Conservation (phyloP, 2,329 filamentous ascomycete genomes). For the Penicillium sp. region DNA sequence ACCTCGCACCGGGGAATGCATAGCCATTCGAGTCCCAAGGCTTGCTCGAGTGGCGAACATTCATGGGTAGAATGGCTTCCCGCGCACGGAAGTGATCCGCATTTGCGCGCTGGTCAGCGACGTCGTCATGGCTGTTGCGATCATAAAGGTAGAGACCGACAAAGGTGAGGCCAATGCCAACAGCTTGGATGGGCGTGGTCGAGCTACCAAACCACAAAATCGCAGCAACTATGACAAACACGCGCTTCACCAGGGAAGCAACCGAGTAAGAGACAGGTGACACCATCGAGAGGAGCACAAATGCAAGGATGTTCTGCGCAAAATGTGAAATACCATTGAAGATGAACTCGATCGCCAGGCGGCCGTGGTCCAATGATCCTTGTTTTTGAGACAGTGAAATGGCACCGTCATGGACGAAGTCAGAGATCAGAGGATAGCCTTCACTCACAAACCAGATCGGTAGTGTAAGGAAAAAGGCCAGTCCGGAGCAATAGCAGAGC, state of each 20-base stretch:
- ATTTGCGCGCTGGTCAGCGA: slow-evolving; percentile 78
- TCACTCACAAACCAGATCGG: slow-evolving; percentile 95
- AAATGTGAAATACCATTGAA: slow-evolving; percentile 99
- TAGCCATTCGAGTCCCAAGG: slow-evolving; percentile 44
- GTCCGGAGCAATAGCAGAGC: slow-evolving; percentile 91
- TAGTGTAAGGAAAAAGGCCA: slow-evolving; percentile 84
- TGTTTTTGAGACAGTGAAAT: slow-evolving; percentile 77
- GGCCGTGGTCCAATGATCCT: slow-evolving; percentile 67
- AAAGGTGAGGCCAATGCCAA: slow-evolving; percentile 87
- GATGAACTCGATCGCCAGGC: slow-evolving; percentile 76
- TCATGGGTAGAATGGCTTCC: slow-evolving; percentile 69
- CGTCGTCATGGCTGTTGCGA: slow-evolving; percentile 83
- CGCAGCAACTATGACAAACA: slow-evolving; percentile 93
- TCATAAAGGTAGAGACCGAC: slow-evolving; percentile 94
- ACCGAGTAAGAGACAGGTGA: slow-evolving; percentile 97
- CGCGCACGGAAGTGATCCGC: slow-evolving; percentile 65
- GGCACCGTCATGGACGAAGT: slow-evolving; percentile 80
- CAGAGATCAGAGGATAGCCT: slow-evolving; percentile 74
- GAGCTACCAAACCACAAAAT: slow-evolving; percentile 95
- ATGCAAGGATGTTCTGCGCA: slow-evolving; percentile 92
- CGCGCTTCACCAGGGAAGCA: slow-evolving; percentile 92
- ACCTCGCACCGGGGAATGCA: slow-evolving; percentile 36
- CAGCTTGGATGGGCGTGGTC: slow-evolving; percentile 79
- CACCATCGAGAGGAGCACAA: slow-evolving; percentile 87
- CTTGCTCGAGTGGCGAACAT: slow-evolving; percentile 44